Conservation (phyloP, 257 asterid species). For the Euphrasia confusa region DNA sequence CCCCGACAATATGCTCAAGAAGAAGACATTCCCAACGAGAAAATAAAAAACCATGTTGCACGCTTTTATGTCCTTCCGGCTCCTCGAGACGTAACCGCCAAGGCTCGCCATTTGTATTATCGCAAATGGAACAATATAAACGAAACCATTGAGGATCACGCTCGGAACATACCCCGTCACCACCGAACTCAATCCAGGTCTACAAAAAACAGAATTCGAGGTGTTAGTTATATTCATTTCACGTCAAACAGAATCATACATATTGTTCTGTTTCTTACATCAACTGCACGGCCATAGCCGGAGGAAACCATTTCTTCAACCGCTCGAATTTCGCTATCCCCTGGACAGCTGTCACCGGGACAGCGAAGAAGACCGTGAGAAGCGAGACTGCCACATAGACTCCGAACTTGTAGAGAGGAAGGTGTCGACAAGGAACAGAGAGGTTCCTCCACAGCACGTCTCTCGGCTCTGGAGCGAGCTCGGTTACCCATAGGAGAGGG, state of each 20-base stretch:
- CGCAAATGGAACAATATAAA: constrained; percentile 71
- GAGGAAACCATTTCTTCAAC: constrained; percentile 85
- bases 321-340: constrained; percentile 85
- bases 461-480: constrained; percentile 94
- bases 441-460: constrained; percentile 83
- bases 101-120: constrained; percentile 63
- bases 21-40: constrained; percentile 84
- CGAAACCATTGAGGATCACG: constrained; percentile 70
- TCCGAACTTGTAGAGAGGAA: constrained; percentile 59
- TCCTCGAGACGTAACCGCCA: constrained; percentile 71
- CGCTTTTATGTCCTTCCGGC: constrained; percentile 76
- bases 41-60: constrained; percentile 93
- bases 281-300: constrained; percentile 82
- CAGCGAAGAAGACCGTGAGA: constrained; percentile 82
- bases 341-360: constrained; percentile 89
- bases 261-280: constrained; percentile 41
- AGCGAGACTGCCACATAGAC: constrained; percentile 55
- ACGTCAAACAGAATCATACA: too few species aligned
- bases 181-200: constrained; percentile 83
- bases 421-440: constrained; percentile 43
- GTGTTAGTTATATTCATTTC: background rate
- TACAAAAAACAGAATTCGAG: constrained; percentile 21
- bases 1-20: constrained; percentile 82
- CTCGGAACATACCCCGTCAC: constrained; percentile 92
- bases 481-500: constrained; percentile 81